Evolutionary conservation across 495 filamentous ascomycete genomes (phyloP), one percentile per base, ranked within the genome.

Genomic region (Talaromyces stipitatus): DNA sequence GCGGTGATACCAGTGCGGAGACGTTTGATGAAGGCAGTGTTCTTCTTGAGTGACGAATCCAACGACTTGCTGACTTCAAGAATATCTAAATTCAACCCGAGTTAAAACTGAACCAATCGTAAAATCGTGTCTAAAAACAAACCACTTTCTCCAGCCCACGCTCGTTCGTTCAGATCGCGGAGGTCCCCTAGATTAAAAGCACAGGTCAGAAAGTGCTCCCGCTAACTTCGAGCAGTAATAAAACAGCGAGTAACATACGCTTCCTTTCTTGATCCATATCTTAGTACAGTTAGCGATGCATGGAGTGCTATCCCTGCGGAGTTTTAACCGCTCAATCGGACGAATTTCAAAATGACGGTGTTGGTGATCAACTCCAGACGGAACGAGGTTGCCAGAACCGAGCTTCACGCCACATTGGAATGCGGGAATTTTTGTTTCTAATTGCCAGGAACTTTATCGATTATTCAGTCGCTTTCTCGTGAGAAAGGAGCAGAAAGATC

Each of bases 21-120:
- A 54, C 95, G 88, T 71, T 96, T 97, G 69, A 99, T 99, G 70
- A 97, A 97, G 57, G 92, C 92, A 11, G 94, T 99, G 65, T 99
- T 99, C 73, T 97, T 99, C 78, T 96, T 97, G 63, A 99, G 80
- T 28, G 92, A 92, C 16, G 95, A 96, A 69, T 99, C 95, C 60
- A 99, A 86, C 24, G 90, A 89, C 56, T 82, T 79, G 69, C 78
- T 82, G 58, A 92, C 84, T 30, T 84, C 79, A 67, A 95, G 95
- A 29, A 95, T 72, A 75, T 88, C 92, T 96, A 59, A 46, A 32
- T 64, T 57, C 65, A 61, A 27, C 59, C 27, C 12, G 7, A 41
- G 33, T 47, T 28, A 50, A 22, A 41, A 30, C 16, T 33, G 51
- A 16, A 28, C 24, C 4, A 2, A 5, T 30, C 12, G 22, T 12